Base-by-base conservation (phyloP, 2,329 filamentous ascomycete species). In the Paraphoma chrysanthemicola region DNA sequence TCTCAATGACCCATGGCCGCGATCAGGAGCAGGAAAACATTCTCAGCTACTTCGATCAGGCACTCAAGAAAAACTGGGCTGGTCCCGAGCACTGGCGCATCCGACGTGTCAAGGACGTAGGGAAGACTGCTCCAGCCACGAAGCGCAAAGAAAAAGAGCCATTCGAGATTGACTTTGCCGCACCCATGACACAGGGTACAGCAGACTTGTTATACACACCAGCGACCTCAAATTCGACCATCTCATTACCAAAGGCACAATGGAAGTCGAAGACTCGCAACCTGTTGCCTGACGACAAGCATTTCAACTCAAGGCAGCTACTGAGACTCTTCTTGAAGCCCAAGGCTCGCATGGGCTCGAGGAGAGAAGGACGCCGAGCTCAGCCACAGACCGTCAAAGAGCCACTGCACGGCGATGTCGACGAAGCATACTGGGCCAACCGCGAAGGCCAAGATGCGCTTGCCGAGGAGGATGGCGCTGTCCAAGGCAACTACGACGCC, bases 81-180 rank as follows among this genome's bases (percentile, higher is more conserved):
- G 96, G 93, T 47, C 94, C 95, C n/a, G 95, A 98, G 75, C 95
- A 99, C 78, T 99, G 95, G 95, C 90, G 94, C 65, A 98, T 99
- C 72, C 86, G 91, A 60, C 92, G 93, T 72, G 95, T 99, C 77
- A 98, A 98, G 68, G 85, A 88, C 53, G 78, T 75, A 12, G 82
- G 76, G 68, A 93, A 93, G 76, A 82, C 85, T 12, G 80, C 79
- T 31, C 77, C 79, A 68, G 68, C 85, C 76, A 70, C 88, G 62
- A 87, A 88, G 68, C 87, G 93, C 61, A 98, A 97, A 77, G 95
- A 98, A 76, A 99, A 97, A 78, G 94, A 97, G 72, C 90, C 91
- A 0, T 99, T 99, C 72, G 90, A 95, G 71, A 96, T 99, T 60
- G 90, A 98, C 77, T 99, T 99, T 73, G 79, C 84, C 8, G 86